These are phyloP conservation scores for Gossypium ekmanianum DNA, from an alignment of 345 rosid species.

Conservation along the genomic window DNA sequence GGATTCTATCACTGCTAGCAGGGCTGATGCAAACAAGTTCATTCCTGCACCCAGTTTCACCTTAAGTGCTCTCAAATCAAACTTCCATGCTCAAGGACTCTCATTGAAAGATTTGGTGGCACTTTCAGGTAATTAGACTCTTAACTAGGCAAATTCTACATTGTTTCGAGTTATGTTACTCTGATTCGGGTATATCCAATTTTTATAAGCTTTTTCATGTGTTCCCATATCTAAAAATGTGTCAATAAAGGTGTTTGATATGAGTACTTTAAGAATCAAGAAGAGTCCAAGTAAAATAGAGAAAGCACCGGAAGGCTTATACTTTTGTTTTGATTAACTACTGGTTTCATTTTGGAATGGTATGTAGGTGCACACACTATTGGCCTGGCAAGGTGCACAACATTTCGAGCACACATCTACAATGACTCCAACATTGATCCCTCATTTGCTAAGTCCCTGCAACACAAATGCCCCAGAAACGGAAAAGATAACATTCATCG, in stretches of 20 bases:
- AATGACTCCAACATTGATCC: slow-evolving; percentile 34
- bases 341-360: neutral
- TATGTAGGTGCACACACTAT: slow-evolving; percentile 34
- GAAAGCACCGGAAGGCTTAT: too few species aligned
- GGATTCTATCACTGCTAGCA: slow-evolving; percentile 41
- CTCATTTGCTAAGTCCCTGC: slow-evolving; percentile 23
- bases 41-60: slow-evolving; percentile 34
- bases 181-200: neutral
- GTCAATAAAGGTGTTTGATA: too few species aligned
- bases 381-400: slow-evolving; percentile 35
- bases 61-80: slow-evolving; percentile 27
- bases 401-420: slow-evolving; percentile 28
- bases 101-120: slow-evolving; percentile 36
- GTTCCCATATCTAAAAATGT: too few species aligned
- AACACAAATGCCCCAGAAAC: slow-evolving; percentile 16
- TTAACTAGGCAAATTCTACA: neutral
- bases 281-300: too few species aligned
- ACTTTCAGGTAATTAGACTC: slow-evolving; percentile 35
- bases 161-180: neutral
- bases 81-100: slow-evolving; percentile 36
- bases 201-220: too few species aligned
- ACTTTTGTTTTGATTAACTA: too few species aligned
- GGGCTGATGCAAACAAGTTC: slow-evolving; percentile 24
- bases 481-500: slow-evolving; percentile 23
- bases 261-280: neutral